Evolutionary conservation across 805 yeast genomes (phyloP).

Genomic region (Wickerhamomyces sydowiorum): DNA sequence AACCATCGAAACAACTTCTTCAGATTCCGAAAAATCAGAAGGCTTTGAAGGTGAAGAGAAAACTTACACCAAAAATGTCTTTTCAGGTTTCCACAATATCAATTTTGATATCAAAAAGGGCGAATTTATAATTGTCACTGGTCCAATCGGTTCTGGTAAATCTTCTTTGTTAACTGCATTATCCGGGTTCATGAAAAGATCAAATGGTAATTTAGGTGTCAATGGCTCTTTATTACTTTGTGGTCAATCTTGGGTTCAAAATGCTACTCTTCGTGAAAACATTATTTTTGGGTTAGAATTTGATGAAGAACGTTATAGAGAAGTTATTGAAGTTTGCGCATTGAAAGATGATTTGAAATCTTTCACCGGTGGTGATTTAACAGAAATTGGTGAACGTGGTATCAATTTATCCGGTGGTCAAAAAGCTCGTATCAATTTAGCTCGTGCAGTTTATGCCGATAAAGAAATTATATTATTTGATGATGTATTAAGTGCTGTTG

Average conservation of each 20-base stretch:
- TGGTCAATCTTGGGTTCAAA: conserved; percentile 82
- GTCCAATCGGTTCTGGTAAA: conserved; percentile 75
- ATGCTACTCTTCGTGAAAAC: conserved; percentile 83
- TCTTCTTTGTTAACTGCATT: conserved; percentile 62
- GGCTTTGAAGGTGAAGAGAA: not conserved
- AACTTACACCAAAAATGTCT: conserved; percentile 20
- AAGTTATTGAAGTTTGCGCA: conserved; percentile 80
- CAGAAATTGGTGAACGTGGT: conserved; percentile 94
- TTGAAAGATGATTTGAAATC: conserved; percentile 64
- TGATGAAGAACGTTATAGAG: conserved; percentile 70
- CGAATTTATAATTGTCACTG: conserved; percentile 71
- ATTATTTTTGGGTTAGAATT: conserved; percentile 77
- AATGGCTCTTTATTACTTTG: conserved; percentile 43
- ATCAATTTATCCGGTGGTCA: conserved; percentile 94
- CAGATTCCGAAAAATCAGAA: not conserved
- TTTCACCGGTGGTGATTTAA: conserved; percentile 79
- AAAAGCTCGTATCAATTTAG: conserved; percentile 86
- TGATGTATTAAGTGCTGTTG: conserved; percentile 74
- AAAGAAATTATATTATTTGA: conserved; percentile 61
- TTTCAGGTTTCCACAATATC: conserved; percentile 42
- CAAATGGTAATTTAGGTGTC: conserved; percentile 39
- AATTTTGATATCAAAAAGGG: conserved; percentile 44
- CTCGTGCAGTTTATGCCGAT: conserved; percentile 86
- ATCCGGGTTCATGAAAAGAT: conserved; percentile 54
- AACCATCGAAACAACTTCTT: not conserved